These are phyloP conservation scores for Pseudogymnoascus destructans DNA, from an alignment of 2,329 filamentous ascomycete species.

Conservation along the genomic window DNA sequence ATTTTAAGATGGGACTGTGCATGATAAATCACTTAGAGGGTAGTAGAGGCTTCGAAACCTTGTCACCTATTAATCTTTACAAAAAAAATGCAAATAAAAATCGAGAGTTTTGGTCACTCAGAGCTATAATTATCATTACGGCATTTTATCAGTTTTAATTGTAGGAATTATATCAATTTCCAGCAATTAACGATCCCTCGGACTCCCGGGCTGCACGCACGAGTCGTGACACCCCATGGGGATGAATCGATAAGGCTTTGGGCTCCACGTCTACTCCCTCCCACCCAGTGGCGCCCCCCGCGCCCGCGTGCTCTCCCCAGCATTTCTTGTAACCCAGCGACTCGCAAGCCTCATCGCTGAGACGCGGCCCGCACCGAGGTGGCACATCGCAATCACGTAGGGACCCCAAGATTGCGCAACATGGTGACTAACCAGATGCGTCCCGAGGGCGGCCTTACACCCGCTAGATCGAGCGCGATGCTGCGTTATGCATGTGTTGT, in stretches of 20 bases:
- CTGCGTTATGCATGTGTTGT: constrained; percentile 7
- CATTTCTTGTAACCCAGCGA: not conserved
- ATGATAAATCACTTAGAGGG: not conserved
- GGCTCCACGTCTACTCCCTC: not conserved
- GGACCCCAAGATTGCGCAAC: constrained; percentile 1
- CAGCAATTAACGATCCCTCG: not conserved
- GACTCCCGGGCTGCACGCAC: not conserved
- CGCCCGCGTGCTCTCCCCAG: constrained; percentile 3
- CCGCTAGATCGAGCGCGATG: not conserved
- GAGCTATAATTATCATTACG: not conserved
- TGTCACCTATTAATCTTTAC: not conserved
- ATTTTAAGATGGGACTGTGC: not conserved
- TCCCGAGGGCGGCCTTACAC: not conserved
- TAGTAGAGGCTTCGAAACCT: not conserved
- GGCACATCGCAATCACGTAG: not conserved
- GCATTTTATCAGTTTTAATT: not conserved
- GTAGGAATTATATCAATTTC: not conserved
- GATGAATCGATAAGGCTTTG: constrained; percentile 3
- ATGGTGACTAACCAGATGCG: not conserved
- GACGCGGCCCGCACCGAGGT: constrained; percentile 6
- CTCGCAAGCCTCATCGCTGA: constrained; percentile 1
- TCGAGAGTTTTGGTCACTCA: not conserved
- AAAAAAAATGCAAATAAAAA: not conserved
- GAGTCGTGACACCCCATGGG: constrained; percentile 5
- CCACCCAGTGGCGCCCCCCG: not conserved